phyloP scores from a whole-genome alignment of 2,329 filamentous ascomycete genomes.

The Dactylellina sp. region DNA sequence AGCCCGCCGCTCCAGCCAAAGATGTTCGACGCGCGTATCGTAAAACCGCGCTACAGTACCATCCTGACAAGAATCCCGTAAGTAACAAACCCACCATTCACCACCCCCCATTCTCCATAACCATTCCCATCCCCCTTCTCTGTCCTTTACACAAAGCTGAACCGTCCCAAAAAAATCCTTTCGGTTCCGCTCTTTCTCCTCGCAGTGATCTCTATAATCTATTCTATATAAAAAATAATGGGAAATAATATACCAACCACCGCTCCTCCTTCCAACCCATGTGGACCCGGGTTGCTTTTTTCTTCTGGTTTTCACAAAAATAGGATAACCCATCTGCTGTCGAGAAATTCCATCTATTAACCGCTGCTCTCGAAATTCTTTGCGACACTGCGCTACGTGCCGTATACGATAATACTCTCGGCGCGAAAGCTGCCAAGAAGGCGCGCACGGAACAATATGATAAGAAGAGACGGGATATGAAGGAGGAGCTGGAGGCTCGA shows the following conservation, averaged over 20 bases:
- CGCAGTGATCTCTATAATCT: conserved; percentile 22
- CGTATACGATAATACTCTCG: conserved; percentile 67
- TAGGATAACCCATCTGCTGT: conserved; percentile 63
- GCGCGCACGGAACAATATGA: conserved; percentile 65
- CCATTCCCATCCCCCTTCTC: not conserved
- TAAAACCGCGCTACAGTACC: conserved; percentile 68
- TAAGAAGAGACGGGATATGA: conserved; percentile 66
- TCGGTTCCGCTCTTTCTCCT: not conserved
- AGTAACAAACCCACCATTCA: no score
- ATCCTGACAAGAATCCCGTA: conserved; percentile 69
- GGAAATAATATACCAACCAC: conserved; percentile 34
- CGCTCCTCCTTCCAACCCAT: not conserved
- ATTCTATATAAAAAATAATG: conserved; percentile 14
- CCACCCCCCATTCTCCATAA: not conserved
- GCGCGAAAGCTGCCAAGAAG: conserved; percentile 65
- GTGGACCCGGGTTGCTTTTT: not conserved
- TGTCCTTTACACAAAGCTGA: conserved; percentile 36
- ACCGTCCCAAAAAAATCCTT: conserved; percentile 18
- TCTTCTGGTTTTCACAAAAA: no score
- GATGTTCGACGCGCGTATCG: conserved; percentile 68
- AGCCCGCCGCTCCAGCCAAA: conserved; percentile 64
- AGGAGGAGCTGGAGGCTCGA: conserved; percentile 67
- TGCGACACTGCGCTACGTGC: conserved; percentile 64
- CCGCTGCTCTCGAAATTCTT: conserved; percentile 68
- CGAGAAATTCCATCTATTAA: conserved; percentile 68